Evolutionary conservation across 1,284 basidiomycete genomes (phyloP).

Genomic region (Inonotus obliquus): DNA sequence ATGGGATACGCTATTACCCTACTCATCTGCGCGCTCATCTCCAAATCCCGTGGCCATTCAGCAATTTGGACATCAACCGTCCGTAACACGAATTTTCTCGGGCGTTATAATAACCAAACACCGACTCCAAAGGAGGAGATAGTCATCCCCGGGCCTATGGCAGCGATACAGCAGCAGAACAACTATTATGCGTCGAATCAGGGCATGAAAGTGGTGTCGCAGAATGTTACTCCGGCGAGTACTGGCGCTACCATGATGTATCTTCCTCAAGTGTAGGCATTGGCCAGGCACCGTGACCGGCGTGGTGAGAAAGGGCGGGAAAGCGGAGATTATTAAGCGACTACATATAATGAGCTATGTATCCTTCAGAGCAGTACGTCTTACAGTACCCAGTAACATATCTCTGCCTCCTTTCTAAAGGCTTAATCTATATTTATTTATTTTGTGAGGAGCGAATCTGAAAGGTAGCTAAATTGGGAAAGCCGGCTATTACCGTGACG

Average conservation of each 20-base stretch:
- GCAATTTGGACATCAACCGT: constrained; percentile 11
- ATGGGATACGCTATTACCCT: constrained; percentile 18
- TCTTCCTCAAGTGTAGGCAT: not conserved
- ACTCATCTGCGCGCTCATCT: constrained; percentile 17
- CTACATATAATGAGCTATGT: no score
- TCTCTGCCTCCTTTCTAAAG: no score
- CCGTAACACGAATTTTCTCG: constrained; percentile 12
- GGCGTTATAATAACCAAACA: not conserved
- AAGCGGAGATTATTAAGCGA: no score
- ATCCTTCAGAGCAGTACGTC: no score
- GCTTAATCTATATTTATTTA: no score
- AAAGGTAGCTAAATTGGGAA: not conserved
- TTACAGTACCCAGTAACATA: no score
- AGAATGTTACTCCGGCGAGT: not conserved
- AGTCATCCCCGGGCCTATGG: not conserved
- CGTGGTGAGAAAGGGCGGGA: no score
- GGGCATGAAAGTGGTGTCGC: not conserved
- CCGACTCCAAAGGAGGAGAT: not conserved
- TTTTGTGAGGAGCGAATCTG: not conserved
- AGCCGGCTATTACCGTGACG: not conserved
- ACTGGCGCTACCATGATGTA: not conserved
- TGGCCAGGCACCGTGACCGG: no score
- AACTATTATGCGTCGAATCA: not conserved
- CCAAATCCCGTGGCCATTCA: not conserved
- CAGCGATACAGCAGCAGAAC: not conserved